Conservation (phyloP, 768 basidiomycete species). For the Tricholoma terreum region DNA sequence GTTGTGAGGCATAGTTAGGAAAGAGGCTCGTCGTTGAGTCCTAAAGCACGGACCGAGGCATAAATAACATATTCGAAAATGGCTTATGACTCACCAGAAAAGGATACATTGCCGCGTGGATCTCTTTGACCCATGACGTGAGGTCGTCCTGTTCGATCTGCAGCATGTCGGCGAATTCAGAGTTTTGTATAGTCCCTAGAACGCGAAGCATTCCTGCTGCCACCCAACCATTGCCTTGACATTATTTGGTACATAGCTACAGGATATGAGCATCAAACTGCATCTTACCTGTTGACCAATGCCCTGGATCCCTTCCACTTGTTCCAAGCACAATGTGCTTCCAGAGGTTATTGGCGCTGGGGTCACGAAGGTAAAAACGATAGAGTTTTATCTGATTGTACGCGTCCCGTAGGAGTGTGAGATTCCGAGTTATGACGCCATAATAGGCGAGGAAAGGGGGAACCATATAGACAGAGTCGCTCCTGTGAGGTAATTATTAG, state of each 20-base stretch:
- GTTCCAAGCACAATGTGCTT: slow-evolving; percentile 67
- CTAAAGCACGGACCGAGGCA: slow-evolving; percentile 27
- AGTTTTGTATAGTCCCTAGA: slow-evolving; percentile 66
- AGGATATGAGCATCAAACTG: neutral
- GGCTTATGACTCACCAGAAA: slow-evolving; percentile 43
- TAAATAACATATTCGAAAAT: no score
- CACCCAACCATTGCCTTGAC: slow-evolving; percentile 82
- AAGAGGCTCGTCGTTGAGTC: slow-evolving; percentile 47
- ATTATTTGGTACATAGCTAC: neutral
- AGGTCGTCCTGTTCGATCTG: slow-evolving; percentile 55
- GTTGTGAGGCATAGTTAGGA: slow-evolving; percentile 67
- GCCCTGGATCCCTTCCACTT: slow-evolving; percentile 54
- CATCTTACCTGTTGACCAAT: slow-evolving; percentile 74
- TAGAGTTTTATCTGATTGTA: slow-evolving; percentile 75
- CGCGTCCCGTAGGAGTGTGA: slow-evolving; percentile 56
- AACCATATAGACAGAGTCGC: slow-evolving; percentile 81
- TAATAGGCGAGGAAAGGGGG: slow-evolving; percentile 88
- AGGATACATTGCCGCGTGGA: slow-evolving; percentile 68
- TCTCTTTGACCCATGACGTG: slow-evolving; percentile 63
- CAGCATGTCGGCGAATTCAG: slow-evolving; percentile 49
- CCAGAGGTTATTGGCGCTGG: slow-evolving; percentile 57
- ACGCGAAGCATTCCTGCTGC: slow-evolving; percentile 87
- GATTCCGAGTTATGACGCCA: slow-evolving; percentile 57
- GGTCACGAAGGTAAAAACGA: slow-evolving; percentile 58
- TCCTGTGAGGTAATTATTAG: slow-evolving; percentile 41